These are phyloP conservation scores for Datisca glomerata DNA, from an alignment of 306 rosid genomes.

Conservation along the genomic window DNA sequence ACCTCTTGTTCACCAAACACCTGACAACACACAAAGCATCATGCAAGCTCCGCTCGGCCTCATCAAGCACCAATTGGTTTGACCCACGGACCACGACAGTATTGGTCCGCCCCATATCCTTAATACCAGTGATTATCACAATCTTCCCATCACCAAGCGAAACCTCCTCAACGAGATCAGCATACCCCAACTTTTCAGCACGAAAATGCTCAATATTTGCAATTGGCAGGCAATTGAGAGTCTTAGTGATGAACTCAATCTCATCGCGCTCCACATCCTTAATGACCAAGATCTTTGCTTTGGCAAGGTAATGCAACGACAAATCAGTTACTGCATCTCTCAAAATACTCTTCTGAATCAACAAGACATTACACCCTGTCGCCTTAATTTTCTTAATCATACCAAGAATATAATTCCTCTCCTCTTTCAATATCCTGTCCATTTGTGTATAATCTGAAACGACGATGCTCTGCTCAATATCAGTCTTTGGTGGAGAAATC, in stretches of 20 bases:
- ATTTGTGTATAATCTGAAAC: conserved; percentile 88
- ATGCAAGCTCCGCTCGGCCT: conserved; percentile 91
- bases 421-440: conserved; percentile 95
- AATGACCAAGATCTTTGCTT: conserved; percentile 87
- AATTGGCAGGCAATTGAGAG: conserved; percentile 84
- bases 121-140: conserved; percentile 81
- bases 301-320: conserved; percentile 87
- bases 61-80: conserved; percentile 71
- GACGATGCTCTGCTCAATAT: conserved; percentile 90
- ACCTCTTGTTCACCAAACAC: conserved; percentile 83
- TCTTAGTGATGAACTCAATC: conserved; percentile 92
- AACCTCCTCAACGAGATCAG: conserved; percentile 87
- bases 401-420: conserved; percentile 80
- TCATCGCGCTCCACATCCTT: conserved; percentile 97
- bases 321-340: conserved; percentile 94
- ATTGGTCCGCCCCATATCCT: conserved; percentile 88
- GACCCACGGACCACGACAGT: conserved; percentile 93
- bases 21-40: conserved; percentile 96
- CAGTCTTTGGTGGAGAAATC: conserved; percentile 92
- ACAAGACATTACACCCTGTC: conserved; percentile 75
- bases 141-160: conserved; percentile 90
- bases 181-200: conserved; percentile 76
- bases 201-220: conserved; percentile 90
- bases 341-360: conserved; percentile 92
- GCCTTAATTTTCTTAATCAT: conserved; percentile 94